Conservation (phyloP, 495 filamentous ascomycete species). For the Umbilicaria muhlenbergii region DNA sequence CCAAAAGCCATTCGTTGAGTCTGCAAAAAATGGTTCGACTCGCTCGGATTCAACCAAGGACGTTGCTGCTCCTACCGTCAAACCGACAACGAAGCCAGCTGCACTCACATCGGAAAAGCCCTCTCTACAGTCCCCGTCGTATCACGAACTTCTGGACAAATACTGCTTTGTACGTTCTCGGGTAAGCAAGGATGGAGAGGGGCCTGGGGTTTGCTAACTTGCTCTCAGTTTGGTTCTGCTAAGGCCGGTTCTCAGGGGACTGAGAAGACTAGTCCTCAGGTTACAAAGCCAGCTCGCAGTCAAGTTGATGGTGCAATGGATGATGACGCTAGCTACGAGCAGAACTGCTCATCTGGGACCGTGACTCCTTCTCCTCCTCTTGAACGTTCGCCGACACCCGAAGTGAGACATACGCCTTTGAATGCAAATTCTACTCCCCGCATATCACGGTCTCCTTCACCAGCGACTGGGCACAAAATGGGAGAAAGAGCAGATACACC, state of each 20-base stretch:
- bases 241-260: slow-evolving; percentile 20
- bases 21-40: not conserved
- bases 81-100: slow-evolving; percentile 23
- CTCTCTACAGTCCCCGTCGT: slow-evolving; percentile 63
- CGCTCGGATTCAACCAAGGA: not conserved
- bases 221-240: slow-evolving; percentile 32
- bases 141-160: slow-evolving; percentile 89
- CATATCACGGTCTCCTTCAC: slow-evolving; percentile 16
- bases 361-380: slow-evolving; percentile 7
- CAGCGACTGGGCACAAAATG: slow-evolving; percentile 8
- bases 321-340: not conserved
- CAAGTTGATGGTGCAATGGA: slow-evolving; percentile 8
- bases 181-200: slow-evolving; percentile 6
- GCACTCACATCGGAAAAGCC: slow-evolving; percentile 43
- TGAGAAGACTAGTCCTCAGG: slow-evolving; percentile 12
- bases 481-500: slow-evolving; percentile 21
- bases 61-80: not conserved
- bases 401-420: slow-evolving; percentile 10
- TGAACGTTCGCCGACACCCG: slow-evolving; percentile 9
- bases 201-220: slow-evolving; percentile 13
- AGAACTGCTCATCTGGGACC: not conserved
- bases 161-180: slow-evolving; percentile 90
- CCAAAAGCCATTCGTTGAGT: not conserved
- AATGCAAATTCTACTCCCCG: slow-evolving; percentile 12
- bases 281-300: slow-evolving; percentile 9